Base-by-base conservation (phyloP, 2,329 filamentous ascomycete species). In the Dactylellina drechsleri region DNA sequence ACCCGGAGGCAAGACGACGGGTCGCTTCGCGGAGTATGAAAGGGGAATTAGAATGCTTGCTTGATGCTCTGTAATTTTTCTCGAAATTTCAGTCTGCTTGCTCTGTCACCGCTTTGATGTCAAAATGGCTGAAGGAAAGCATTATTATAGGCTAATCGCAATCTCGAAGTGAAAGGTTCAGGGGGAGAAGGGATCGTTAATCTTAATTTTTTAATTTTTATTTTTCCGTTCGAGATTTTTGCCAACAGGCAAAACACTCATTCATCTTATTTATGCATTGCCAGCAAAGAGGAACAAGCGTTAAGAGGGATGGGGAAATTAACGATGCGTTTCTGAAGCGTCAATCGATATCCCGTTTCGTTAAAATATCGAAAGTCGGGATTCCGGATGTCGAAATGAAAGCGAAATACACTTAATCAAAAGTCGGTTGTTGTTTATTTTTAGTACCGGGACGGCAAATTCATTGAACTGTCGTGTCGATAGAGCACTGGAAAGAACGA, bases 321-420 rank as follows among this genome's bases (percentile, higher is more conserved):
- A 68, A 59, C 20, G 20, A 61, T 68, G 45, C 58, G 53, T 66
- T 66, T 60, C 43, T 54, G 26, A 62, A 64, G 50, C 26, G 70
- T 57, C 70, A 67, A 74, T 74, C 70, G 59, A 64, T 50, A 58
- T 28, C 70, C 57, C 31, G 26, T 65, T 73, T 45, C 56, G 68
- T 58, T 43, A 36, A 66, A 66, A 67, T 66, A 47, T 74, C 47
- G 60, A 74, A 66, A 36, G 23, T 23, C 23, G 23, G 23, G 2
- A 43, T 61, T 68, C 49, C 36, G 52, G 49, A 59, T 56, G 31
- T 36, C 20, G 45, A 61, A 74, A 74, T 74, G 56, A 61, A 54
- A 41, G 41, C 13, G 16, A 47, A 47, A 47, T 36, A 36, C 31
- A 36, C 31, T 36, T 36, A 36, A 36, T 36, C 10, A 36, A 36